Base-by-base conservation (phyloP, 805 yeast species). In the Pichia thaimueangensis region DNA sequence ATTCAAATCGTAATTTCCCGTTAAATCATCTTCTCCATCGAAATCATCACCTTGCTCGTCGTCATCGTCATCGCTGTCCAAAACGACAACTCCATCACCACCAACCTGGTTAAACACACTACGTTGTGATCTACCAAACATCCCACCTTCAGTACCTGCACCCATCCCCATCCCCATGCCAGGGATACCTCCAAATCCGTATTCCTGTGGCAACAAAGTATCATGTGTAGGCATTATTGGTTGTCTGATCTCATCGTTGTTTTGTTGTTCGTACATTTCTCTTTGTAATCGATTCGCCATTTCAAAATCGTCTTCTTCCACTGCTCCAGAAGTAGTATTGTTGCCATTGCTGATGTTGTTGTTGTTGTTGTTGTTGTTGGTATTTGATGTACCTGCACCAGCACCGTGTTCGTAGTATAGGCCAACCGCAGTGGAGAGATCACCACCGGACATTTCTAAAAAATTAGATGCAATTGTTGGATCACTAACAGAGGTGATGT, bases 391-490 rank as follows among this genome's bases (percentile, higher is more conserved):
- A 10, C 30, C 37, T 15, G 38, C 47, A 13, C 39, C 38, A 69
- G 62, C 49, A 22, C 80, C 80, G 50, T 73, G 74, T 51, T 93
- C 97, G 64, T 84, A 81, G 61, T 67, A 93, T 34, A 93, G 67
- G 12, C 87, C 78, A 7, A 93, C 85, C 0, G 98, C 97, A 17
- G 78, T 74, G 44, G 89, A 95, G 27, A 91, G 58, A 58, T 86
- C 77, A 35, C 78, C 78, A 38, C 82, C 88, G 5, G 91, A 73
- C 66, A 91, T 79, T 21, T 82, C 88, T 17, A 93, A 60, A 56
- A 82, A 93, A 51, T 82, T 86, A 41, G 70, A 66, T 1, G 97
- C 97, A 11, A 74, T 65, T 5, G 70, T 71, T 1, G 74, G 70
- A 56, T 84, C 91, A 2, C 77, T 71, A 2, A 78, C 76, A 19